phyloP scores from a whole-genome alignment of 345 rosid genomes.

The Populus pruinosa region DNA sequence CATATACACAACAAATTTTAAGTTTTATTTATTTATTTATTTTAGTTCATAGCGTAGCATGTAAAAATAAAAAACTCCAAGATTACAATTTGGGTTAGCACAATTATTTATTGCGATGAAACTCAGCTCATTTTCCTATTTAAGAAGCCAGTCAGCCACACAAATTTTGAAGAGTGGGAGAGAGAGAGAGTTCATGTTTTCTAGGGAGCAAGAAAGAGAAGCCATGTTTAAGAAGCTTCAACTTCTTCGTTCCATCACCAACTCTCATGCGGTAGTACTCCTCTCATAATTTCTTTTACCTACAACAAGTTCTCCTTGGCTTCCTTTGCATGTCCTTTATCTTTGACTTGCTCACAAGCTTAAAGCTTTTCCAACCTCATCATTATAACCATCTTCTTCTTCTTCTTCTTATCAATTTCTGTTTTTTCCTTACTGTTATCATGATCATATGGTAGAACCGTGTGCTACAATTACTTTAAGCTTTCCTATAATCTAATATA shows the following conservation, averaged over 20 bases:
- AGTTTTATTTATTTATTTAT: too few relatives aligned
- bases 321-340: not conserved
- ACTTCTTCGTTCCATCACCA: constrained; percentile 46
- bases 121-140: not conserved
- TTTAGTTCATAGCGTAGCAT: too few relatives aligned
- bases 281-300: not conserved
- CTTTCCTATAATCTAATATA: too few relatives aligned
- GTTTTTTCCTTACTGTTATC: not conserved
- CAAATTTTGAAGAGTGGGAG: not conserved
- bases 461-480: too few relatives aligned
- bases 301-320: not conserved
- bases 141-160: not conserved
- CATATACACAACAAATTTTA: too few relatives aligned
- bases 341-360: not conserved
- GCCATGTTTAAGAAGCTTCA: constrained; percentile 34
- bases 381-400: not conserved
- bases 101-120: not conserved
- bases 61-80: not conserved
- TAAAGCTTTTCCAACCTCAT: not conserved
- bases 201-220: constrained; percentile 53
- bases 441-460: not conserved
- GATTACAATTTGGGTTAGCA: not conserved
- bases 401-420: not conserved
- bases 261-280: constrained; percentile 44
- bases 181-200: constrained; percentile 2